phyloP scores from a whole-genome alignment of 768 basidiomycete genomes.

The Myochromella boudieri region DNA sequence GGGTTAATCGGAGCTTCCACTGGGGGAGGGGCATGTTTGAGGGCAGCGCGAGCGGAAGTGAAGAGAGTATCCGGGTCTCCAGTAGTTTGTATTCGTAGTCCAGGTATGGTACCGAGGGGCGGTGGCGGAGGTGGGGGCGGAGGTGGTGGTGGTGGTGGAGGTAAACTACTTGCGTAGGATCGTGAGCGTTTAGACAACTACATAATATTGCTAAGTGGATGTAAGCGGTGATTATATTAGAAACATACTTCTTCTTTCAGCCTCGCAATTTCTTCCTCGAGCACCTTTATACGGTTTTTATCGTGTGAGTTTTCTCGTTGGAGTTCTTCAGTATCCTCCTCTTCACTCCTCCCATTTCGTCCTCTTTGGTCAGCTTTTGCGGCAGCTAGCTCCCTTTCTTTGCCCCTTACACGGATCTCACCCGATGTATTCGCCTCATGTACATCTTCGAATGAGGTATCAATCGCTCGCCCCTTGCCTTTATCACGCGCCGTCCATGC shows the following conservation, averaged over 20 bases:
- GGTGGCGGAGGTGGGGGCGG: constrained; percentile 46
- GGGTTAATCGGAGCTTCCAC: constrained; percentile 70
- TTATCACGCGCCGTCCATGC: constrained; percentile 26
- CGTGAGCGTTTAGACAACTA: constrained; percentile 9
- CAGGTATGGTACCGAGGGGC: constrained; percentile 36
- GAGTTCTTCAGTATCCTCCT: constrained; percentile 27
- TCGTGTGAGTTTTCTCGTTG: constrained; percentile 50
- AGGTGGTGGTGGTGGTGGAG: constrained; percentile 36
- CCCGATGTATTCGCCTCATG: constrained; percentile 38
- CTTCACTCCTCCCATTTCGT: constrained; percentile 40
- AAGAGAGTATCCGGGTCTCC: constrained; percentile 42
- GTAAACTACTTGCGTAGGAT: background rate
- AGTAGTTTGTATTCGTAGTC: constrained; percentile 26
- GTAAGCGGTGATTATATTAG: background rate
- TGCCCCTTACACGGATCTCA: constrained; percentile 51
- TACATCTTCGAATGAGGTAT: constrained; percentile 17
- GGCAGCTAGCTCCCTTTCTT: constrained; percentile 61
- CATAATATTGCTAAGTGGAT: too few relatives aligned
- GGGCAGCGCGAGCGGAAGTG: constrained; percentile 59
- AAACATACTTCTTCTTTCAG: constrained; percentile 56
- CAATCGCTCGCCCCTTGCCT: constrained; percentile 45
- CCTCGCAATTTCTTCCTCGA: constrained; percentile 65
- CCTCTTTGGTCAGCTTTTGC: constrained; percentile 53
- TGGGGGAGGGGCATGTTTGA: constrained; percentile 57
- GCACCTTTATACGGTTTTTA: constrained; percentile 58